Percentiles rank a stretch among this genome's conserved stretches.
phyloP scores from a whole-genome alignment of 2,329 filamentous ascomycete species.

The Aspergillus candidus region DNA sequence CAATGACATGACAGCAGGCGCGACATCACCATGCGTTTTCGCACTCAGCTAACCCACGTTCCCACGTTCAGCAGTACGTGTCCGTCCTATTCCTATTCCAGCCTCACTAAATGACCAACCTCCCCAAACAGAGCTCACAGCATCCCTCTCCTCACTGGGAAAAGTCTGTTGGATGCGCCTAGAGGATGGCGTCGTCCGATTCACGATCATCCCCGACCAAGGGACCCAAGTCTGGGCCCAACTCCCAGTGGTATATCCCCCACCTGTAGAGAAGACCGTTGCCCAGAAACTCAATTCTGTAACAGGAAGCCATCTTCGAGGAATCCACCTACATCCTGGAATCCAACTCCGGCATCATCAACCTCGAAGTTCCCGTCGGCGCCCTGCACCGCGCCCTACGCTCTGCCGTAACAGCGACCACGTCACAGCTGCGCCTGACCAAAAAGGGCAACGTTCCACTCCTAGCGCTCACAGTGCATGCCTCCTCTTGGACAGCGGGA shows the following conservation, averaged over 20 bases:
- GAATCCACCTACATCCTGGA: slow-evolving; percentile 67
- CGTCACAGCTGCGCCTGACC: slow-evolving; percentile 79
- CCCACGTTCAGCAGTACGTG: slow-evolving; percentile 47
- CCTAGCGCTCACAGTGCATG: slow-evolving; percentile 83
- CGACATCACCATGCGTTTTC: slow-evolving; percentile 27
- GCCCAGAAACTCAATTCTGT: neutral
- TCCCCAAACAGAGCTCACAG: slow-evolving; percentile 50
- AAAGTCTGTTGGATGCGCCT: slow-evolving; percentile 88
- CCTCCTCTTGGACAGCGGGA: slow-evolving; percentile 40
- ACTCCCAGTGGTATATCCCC: slow-evolving; percentile 39
- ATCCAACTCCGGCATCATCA: slow-evolving; percentile 89
- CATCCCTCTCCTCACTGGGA: slow-evolving; percentile 60
- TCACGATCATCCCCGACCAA: slow-evolving; percentile 91
- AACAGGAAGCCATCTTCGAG: slow-evolving; percentile 78
- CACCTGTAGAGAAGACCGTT: neutral
- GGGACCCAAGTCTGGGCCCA: slow-evolving; percentile 96
- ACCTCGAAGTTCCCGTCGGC: slow-evolving; percentile 87
- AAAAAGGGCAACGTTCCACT: slow-evolving; percentile 86
- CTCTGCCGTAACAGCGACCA: slow-evolving; percentile 74
- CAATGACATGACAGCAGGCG: neutral
- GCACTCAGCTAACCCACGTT: slow-evolving; percentile 27
- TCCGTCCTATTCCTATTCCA: slow-evolving; percentile 7
- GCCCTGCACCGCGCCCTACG: slow-evolving; percentile 86
- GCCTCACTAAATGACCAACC: slow-evolving; percentile 11
- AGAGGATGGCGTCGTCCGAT: slow-evolving; percentile 78